Conservation (phyloP, 2,329 filamentous ascomycete genomes). For the Zymoseptoria ardabiliae region DNA sequence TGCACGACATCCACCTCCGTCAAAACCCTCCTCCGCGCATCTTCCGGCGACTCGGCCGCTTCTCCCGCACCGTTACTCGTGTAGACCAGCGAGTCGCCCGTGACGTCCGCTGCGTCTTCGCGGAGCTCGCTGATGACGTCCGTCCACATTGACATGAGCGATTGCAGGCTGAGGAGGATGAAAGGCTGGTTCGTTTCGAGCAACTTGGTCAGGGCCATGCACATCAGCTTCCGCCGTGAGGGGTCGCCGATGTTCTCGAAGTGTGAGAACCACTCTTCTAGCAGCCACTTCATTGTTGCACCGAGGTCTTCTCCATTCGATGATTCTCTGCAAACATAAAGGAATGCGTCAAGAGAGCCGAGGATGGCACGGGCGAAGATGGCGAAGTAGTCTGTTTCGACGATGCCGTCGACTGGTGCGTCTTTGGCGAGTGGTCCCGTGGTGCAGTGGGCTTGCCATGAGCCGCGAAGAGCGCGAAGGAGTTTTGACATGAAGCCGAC, state of each 20-base stretch:
- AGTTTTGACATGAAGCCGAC: conserved; percentile 52
- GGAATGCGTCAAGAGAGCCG: conserved; percentile 62
- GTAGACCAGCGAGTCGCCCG: conserved; percentile 37
- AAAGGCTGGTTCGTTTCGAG: conserved; percentile 54
- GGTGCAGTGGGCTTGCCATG: conserved; percentile 65
- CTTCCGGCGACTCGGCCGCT: conserved; percentile 38
- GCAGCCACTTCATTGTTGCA: conserved; percentile 39
- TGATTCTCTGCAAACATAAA: conserved; percentile 43
- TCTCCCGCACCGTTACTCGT: conserved; percentile 8
- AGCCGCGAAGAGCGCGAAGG: conserved; percentile 36
- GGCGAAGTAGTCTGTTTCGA: conserved; percentile 77
- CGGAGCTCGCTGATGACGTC: conserved; percentile 59
- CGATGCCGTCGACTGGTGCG: conserved; percentile 63
- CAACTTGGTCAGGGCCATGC: conserved; percentile 64
- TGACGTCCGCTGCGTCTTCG: conserved; percentile 34
- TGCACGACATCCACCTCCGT: conserved; percentile 59
- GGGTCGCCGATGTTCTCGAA: conserved; percentile 61
- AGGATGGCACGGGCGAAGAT: conserved; percentile 73
- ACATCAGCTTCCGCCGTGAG: conserved; percentile 62
- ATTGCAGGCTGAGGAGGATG: conserved; percentile 49
- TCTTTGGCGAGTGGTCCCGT: conserved; percentile 69
- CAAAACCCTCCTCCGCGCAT: conserved; percentile 43
- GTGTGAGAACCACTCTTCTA: conserved; percentile 59
- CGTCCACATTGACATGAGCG: conserved; percentile 70
- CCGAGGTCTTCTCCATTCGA: conserved; percentile 24